phyloP scores from a whole-genome alignment of 2,329 filamentous ascomycete species.

The Fonsecaea nubica region DNA sequence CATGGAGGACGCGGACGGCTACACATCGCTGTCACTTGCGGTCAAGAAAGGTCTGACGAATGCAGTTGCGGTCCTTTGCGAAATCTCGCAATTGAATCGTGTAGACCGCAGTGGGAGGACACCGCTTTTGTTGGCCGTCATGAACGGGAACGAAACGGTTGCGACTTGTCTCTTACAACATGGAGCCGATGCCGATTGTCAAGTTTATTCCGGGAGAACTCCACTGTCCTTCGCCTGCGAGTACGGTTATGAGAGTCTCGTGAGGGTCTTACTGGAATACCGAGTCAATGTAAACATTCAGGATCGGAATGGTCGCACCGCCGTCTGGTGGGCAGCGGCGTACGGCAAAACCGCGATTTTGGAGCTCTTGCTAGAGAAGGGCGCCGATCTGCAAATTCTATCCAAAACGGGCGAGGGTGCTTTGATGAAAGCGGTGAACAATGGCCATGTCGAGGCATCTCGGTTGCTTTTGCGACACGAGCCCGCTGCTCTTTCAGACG shows the following conservation, averaged over 20 bases:
- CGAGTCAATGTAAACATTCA: conserved; percentile 14
- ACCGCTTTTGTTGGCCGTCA: conserved; percentile 7
- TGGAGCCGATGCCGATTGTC: conserved; percentile 8
- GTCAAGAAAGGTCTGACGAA: not conserved
- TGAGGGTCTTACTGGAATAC: conserved; percentile 26
- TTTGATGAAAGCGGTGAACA: not conserved
- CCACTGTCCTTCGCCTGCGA: conserved; percentile 28
- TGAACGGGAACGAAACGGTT: conserved; percentile 12
- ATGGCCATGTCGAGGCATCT: not conserved
- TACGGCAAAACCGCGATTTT: conserved; percentile 26
- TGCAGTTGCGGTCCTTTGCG: not conserved
- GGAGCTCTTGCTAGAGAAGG: conserved; percentile 24
- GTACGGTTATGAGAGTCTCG: conserved; percentile 23
- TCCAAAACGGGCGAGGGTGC: not conserved
- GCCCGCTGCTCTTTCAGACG: not conserved
- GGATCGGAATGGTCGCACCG: conserved; percentile 16
- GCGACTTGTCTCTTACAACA: conserved; percentile 14
- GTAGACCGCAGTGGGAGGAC: conserved; percentile 1
- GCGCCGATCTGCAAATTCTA: conserved; percentile 10
- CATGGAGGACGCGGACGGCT: not conserved
- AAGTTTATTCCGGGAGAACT: conserved; percentile 22
- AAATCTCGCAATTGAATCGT: not conserved
- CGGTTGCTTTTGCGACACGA: not conserved
- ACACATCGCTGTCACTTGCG: not conserved
- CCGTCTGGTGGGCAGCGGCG: conserved; percentile 18